Evolutionary conservation across 2,329 filamentous ascomycete genomes (phyloP).

Genomic region (Huntiella savannae): DNA sequence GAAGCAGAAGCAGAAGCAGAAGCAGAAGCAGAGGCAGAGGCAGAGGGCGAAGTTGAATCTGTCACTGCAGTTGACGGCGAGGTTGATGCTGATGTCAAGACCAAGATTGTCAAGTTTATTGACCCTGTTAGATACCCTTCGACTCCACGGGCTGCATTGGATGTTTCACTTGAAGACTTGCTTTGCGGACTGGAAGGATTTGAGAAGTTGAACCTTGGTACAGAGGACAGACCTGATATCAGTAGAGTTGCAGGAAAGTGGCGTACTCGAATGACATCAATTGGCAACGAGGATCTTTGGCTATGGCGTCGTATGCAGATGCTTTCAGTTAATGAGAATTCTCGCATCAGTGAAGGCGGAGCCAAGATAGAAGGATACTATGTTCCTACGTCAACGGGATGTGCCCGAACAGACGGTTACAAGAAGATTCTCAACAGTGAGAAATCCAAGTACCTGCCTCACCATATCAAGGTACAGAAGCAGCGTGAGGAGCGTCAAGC

Average conservation of each 20-base stretch:
- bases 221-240: conserved; percentile 29
- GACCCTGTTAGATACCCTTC: conserved; percentile 31
- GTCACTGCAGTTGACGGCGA: conserved; percentile 30
- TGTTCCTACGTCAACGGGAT: conserved; percentile 68
- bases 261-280: conserved; percentile 21
- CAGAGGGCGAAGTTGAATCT: conserved; percentile 17
- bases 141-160: conserved; percentile 27
- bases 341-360: conserved; percentile 1
- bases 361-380: conserved; percentile 45
- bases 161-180: conserved; percentile 27
- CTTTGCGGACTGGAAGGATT: conserved; percentile 21
- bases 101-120: conserved; percentile 17
- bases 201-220: conserved; percentile 24
- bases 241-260: conserved; percentile 27
- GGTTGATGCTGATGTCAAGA: conserved; percentile 12
- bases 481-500: conserved; percentile 80
- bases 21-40: conserved; percentile 14
- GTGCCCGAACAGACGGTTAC: conserved; percentile 76
- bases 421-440: conserved; percentile 94
- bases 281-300: conserved; percentile 33
- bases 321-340: conserved; percentile 31
- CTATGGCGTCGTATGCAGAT: conserved; percentile 37
- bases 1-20: conserved; percentile 15
- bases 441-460: conserved; percentile 93
- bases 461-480: conserved; percentile 90